Base-by-base conservation (phyloP, 345 rosid species). In the Bretschneidera sinensis region DNA sequence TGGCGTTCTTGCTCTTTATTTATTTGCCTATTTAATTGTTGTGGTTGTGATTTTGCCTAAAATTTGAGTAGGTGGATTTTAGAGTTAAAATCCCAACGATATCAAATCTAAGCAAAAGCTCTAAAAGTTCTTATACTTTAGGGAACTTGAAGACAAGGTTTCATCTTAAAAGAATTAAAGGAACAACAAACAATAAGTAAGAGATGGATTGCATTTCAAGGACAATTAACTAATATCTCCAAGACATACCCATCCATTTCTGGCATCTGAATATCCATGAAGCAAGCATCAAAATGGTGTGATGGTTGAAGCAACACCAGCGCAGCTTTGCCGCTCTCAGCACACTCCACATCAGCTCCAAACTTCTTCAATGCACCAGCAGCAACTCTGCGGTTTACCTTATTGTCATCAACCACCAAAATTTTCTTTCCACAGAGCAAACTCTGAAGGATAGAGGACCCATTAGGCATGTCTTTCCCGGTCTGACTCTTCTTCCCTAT, bases 231-330 rank as follows among this genome's bases (percentile, higher is more conserved):
- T 24, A 48, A 48, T 22, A 51, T 18, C 11, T 33, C 16, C 1
- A 50, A 18, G 25, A 34, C 84, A 63, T 77, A 92, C 97, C 99
- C 99, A 59, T 94, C 99, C 99, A 94, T 94, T 67, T 88, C 97
- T 2, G 99, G 99, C 99, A 94, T 94, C 67, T 94, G 99, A 63
- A 94, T 90, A 59, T 94, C 99, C 99, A 94, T 94, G 76, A 94
- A 94, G 79, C 99, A 94, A 24, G 99, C 99, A 77, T 94, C 97
- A 21, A 86, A 90, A 50, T 5, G 43, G 55, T 94, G 99, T 15
- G 99, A 96, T 51, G 81, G 71, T 62, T 84, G 79, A 75, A 94
- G 99, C 78, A 84, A 64, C 21, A 61, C 61, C 51, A 94, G 54
- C 13, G 99, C 99, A 73, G 79, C 81, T 74, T 84, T 82, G 50